Evolutionary conservation across 352 stramenopile species (phyloP).

Genomic region (Phytopythium mirpurense): DNA sequence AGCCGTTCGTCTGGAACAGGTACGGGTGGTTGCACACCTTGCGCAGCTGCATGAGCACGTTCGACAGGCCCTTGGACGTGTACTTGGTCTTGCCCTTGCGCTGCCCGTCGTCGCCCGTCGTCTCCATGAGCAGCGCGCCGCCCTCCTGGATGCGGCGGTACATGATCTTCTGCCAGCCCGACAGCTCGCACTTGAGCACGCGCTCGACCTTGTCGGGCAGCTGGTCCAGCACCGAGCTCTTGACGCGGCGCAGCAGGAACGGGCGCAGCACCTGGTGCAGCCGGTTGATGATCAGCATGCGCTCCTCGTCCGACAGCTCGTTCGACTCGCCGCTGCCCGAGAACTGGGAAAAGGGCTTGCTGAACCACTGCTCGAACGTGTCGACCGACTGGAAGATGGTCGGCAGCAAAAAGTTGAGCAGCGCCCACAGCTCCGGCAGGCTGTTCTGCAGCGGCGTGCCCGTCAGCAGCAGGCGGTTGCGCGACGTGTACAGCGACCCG

Average conservation of each 20-base stretch:
- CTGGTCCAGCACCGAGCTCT: slow-evolving; percentile 83
- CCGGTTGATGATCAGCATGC: slow-evolving; percentile 87
- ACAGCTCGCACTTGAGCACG: slow-evolving; percentile 84
- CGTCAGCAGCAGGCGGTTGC: slow-evolving; percentile 95
- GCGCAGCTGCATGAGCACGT: slow-evolving; percentile 86
- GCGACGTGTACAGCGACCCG: slow-evolving; percentile 74
- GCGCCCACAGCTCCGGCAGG: slow-evolving; percentile 90
- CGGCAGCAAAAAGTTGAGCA: slow-evolving; percentile 90
- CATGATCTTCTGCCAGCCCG: slow-evolving; percentile 86
- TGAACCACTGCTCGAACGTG: slow-evolving; percentile 90
- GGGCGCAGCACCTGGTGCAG: slow-evolving; percentile 82
- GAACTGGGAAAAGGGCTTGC: slow-evolving; percentile 83
- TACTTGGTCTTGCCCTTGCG: slow-evolving; percentile 80
- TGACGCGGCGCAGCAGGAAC: slow-evolving; percentile 82
- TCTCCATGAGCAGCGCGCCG: slow-evolving; percentile 78
- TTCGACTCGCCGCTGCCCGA: slow-evolving; percentile 72
- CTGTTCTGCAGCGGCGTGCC: slow-evolving; percentile 98
- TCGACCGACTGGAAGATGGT: slow-evolving; percentile 90
- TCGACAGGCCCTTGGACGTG: slow-evolving; percentile 80
- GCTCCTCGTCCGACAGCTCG: slow-evolving; percentile 82
- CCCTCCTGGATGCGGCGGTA: slow-evolving; percentile 87
- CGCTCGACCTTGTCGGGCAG: slow-evolving; percentile 85
- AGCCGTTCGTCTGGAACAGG: slow-evolving; percentile 80
- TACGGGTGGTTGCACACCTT: slow-evolving; percentile 90
- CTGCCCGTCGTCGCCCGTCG: slow-evolving; percentile 48